phyloP scores from a whole-genome alignment of 1,284 basidiomycete species.

The Heterobasidion occidentale region DNA sequence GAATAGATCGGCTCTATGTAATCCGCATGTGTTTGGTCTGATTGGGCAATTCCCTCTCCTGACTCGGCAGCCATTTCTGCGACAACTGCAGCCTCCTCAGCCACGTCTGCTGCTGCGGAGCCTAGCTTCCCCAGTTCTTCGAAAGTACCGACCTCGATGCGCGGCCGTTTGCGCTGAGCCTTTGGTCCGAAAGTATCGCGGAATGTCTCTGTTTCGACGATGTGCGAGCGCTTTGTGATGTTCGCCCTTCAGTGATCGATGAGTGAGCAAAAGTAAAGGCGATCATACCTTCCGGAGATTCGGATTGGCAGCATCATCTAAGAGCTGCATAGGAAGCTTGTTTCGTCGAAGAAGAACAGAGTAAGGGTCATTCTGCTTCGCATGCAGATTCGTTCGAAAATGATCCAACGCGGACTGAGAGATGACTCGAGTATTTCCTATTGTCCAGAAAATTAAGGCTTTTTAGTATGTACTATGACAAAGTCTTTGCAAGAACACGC shows the following conservation, averaged over 20 bases:
- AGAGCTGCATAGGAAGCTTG: conserved; percentile 90
- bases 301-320: conserved; percentile 81
- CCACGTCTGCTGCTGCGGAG: conserved; percentile 33
- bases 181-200: conserved; percentile 90
- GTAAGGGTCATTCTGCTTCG: conserved; percentile 88
- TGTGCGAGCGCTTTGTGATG: conserved; percentile 64
- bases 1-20: conserved; percentile 83
- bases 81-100: conserved; percentile 29
- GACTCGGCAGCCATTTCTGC: conserved; percentile 15
- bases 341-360: conserved; percentile 87
- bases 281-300: conserved; percentile 62
- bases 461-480: neutral
- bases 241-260: neutral
- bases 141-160: conserved; percentile 78
- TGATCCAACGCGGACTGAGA: conserved; percentile 94
- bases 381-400: conserved; percentile 80
- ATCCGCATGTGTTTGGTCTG: conserved; percentile 53
- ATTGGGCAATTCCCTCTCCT: conserved; percentile 10
- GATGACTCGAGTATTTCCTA: conserved; percentile 96
- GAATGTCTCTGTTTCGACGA: conserved; percentile 92
- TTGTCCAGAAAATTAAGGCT: neutral
- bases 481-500: conserved; percentile 22
- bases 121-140: conserved; percentile 77
- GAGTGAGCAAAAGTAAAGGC: conserved; percentile 1
- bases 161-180: conserved; percentile 84